Base-by-base conservation (phyloP, 2,329 filamentous ascomycete species). In the Penicillium hesseltinei region DNA sequence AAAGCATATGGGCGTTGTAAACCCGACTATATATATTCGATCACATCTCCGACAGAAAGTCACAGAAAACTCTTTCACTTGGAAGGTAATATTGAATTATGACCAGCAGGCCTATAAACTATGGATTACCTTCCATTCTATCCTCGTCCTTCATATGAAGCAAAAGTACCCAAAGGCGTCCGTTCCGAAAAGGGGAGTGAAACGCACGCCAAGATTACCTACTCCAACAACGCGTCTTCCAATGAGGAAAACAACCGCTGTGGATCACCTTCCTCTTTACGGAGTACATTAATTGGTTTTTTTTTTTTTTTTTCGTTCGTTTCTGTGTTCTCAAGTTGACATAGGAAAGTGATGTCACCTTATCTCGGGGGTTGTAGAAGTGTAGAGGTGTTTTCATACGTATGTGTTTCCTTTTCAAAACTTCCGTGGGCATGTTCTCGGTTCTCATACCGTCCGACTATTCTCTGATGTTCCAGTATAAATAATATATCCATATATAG, bases 241-340 rank as follows among this genome's bases (percentile, higher is more conserved):
- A 50, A 49, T 49, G 3, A 23, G 19, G 39, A 25, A 53, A 10
- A 10, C 11, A 11, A 6, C 43, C 4, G 11, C 8, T 17, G 45
- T 49, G 45, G 44, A 54, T 54, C 36, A 50, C 52, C 38, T 54
- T 43, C 52, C 21, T 46, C 15, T 17, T 35, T 17, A 17, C n/a
- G n/a, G n/a, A n/a, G n/a, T n/a, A n/a, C n/a, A n/a, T n/a, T n/a
- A n/a, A 17, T 35, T 23, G 4, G 4, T 23, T 3, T 3, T 23
- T 23, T 3, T 23, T 23, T 23, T 23, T 33, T 33, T 15, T 15
- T 6, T 33, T 2, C 13, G 13, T 17, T 42, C 25, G 3, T 29
- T 6, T n/a, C 9, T 48, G 2, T 3, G 9, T 21, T 50, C n/a
- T 21, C 2, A 15, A 10, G 6, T 33, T 10, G 23, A 39, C 5